These are phyloP conservation scores for Dryas alaskensis DNA, from an alignment of 306 rosid species.

Conservation along the genomic window DNA sequence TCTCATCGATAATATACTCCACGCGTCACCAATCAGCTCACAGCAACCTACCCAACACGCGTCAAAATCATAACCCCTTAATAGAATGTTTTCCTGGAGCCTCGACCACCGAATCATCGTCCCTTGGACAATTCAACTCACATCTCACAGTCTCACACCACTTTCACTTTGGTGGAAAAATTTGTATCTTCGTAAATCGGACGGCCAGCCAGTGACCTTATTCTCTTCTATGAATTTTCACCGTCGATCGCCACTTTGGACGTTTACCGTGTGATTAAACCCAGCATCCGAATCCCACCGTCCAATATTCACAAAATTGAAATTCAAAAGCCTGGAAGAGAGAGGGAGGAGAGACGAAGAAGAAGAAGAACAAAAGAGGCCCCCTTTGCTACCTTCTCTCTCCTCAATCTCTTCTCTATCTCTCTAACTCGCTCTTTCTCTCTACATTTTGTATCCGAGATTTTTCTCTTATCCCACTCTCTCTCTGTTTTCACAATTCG, in stretches of 20 bases:
- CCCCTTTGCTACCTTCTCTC: constrained; percentile 37
- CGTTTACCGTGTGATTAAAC: constrained; percentile 42
- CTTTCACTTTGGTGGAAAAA: constrained; percentile 24
- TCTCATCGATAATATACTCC: background rate
- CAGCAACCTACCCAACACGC: background rate
- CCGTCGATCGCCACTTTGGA: constrained; percentile 34
- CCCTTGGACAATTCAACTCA: constrained; percentile 1
- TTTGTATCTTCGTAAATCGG: constrained; percentile 29
- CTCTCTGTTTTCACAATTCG: constrained; percentile 24
- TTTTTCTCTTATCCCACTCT: background rate
- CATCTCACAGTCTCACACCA: background rate
- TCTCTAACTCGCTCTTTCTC: constrained; percentile 21
- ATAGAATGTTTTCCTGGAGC: background rate
- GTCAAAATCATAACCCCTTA: background rate
- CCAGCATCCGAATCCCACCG: constrained; percentile 44
- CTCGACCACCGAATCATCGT: constrained; percentile 3
- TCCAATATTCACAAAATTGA: constrained; percentile 72
- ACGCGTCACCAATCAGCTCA: background rate
- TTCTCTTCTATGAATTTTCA: constrained; percentile 44
- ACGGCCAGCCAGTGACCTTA: constrained; percentile 37
- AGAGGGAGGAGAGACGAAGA: constrained; percentile 85
- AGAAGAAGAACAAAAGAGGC: constrained; percentile 21
- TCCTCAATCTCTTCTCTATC: constrained; percentile 24
- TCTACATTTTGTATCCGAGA: constrained; percentile 11
- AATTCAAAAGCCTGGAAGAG: constrained; percentile 88